Percentiles rank a stretch among this genome's conserved stretches.
phyloP scores from a whole-genome alignment of 768 basidiomycete genomes.

The Austroboletus eburneus region DNA sequence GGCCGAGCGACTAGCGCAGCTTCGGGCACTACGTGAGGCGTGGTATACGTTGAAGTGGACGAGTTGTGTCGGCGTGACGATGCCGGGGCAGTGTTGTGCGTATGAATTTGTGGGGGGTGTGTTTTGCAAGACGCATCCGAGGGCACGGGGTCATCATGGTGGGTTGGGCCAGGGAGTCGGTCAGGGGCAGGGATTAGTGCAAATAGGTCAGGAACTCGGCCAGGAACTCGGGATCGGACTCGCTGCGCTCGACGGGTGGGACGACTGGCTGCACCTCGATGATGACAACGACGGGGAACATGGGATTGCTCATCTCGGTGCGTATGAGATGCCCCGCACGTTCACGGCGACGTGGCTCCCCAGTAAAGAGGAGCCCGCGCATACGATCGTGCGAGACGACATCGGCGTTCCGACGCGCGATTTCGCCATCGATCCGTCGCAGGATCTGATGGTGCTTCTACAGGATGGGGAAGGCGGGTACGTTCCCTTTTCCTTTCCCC shows the following conservation, averaged over 20 bases:
- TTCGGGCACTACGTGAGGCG: conserved; percentile 32
- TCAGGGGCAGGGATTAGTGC: not conserved
- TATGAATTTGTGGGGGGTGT: conserved; percentile 59
- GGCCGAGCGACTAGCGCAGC: conserved; percentile 34
- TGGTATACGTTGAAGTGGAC: conserved; percentile 35
- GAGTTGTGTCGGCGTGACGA: conserved; percentile 19
- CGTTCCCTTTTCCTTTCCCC: conserved; percentile 1
- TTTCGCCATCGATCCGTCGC: conserved; percentile 63
- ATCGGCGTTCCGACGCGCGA: conserved; percentile 44
- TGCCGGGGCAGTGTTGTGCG: conserved; percentile 39
- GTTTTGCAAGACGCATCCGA: conserved; percentile 43
- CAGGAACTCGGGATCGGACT: too few species aligned
- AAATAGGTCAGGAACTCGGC: too few species aligned
- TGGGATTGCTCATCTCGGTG: too few species aligned
- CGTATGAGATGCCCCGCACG: too few species aligned
- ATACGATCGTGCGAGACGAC: conserved; percentile 28
- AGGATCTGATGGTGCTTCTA: conserved; percentile 52
- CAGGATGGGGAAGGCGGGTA: conserved; percentile 14
- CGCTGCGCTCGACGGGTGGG: too few species aligned
- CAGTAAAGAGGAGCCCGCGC: not conserved
- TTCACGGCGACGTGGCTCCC: not conserved
- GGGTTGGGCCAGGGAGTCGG: not conserved
- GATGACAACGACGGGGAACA: too few species aligned
- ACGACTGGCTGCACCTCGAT: too few species aligned
- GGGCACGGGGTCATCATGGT: not conserved